Evolutionary conservation across 805 yeast species (phyloP), one percentile per base, ranked within the genome.

Genomic region (Candida namnaoensis): DNA sequence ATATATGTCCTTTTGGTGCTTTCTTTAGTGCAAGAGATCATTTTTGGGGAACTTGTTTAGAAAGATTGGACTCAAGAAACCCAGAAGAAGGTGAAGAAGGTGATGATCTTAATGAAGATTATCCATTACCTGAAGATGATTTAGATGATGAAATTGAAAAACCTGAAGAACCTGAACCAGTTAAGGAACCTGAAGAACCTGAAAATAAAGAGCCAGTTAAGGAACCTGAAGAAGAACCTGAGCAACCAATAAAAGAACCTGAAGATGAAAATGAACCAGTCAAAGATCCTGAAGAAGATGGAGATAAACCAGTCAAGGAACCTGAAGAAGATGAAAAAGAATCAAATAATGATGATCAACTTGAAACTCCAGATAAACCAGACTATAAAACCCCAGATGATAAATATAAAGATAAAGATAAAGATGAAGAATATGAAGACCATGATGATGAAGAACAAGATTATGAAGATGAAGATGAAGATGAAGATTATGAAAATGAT

Each of bases 1-100:
- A 70, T 45, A 58, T 66, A 33, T 72, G 78, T 48, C 71, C 73
- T 2, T 61, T 56, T 39, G 72, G 71, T 2, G 54, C 47, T 15
- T 69, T 65, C 45, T 62, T 62, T 44, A 57, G 68, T 38, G 62
- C 71, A 13, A 56, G 75, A 53, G 77, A 72, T 46, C 78, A 72
- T 50, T 72, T 58, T 45, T 51, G 63, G 52, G 77, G 76, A 1
- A 69, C 76, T 4, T 72, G 78, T 47, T 43, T 48, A 25, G 61
- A 57, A 39, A 50, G 56, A 46, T 45, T 49, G 12, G n/a, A 26
- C 28, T 10, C 28, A 2, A 10, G 28, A 26, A 26, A 7, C 10
- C 33, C 12, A 11, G 33, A 11, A 27, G 30, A 19, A 3, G 3
- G 19, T 26, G 28, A 26, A 26, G 28, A 26, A 26, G 28, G 10